Conservation (phyloP, 176 grass and related monocot genomes). For the Pontederia crassipes region DNA sequence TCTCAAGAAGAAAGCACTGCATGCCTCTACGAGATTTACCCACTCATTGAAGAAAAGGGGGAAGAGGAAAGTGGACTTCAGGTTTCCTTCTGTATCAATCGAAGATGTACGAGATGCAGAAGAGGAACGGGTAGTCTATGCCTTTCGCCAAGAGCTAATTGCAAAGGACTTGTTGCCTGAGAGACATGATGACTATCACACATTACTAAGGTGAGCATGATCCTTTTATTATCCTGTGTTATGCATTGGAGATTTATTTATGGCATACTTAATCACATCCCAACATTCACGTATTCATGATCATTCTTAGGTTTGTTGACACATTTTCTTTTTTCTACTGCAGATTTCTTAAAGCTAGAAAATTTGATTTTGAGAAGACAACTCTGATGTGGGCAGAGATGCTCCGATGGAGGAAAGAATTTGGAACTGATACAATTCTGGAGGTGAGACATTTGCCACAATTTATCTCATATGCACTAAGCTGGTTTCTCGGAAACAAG, state of each 20-base stretch:
- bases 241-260: too few relatives aligned
- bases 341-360: constrained; percentile 94
- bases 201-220: constrained; percentile 67
- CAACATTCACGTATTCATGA: too few relatives aligned
- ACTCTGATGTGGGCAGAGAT: constrained; percentile 95
- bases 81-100: constrained; percentile 78
- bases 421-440: constrained; percentile 75
- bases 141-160: constrained; percentile 57
- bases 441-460: constrained; percentile 38
- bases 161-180: constrained; percentile 53
- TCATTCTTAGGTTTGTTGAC: background rate
- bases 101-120: constrained; percentile 88
- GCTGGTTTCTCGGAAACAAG: too few relatives aligned
- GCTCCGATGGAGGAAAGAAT: constrained; percentile 91
- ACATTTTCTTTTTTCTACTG: background rate
- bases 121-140: constrained; percentile 71
- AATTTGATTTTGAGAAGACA: constrained; percentile 78
- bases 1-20: constrained; percentile 73
- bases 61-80: constrained; percentile 69
- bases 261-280: too few relatives aligned
- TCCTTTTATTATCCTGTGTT: too few relatives aligned
- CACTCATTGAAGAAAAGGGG: constrained; percentile 91
- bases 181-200: constrained; percentile 87
- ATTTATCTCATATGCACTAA: background rate
- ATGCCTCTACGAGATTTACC: constrained; percentile 71